Conservation (phyloP, 495 filamentous ascomycete species). For the Xanthoparmelia taractica region DNA sequence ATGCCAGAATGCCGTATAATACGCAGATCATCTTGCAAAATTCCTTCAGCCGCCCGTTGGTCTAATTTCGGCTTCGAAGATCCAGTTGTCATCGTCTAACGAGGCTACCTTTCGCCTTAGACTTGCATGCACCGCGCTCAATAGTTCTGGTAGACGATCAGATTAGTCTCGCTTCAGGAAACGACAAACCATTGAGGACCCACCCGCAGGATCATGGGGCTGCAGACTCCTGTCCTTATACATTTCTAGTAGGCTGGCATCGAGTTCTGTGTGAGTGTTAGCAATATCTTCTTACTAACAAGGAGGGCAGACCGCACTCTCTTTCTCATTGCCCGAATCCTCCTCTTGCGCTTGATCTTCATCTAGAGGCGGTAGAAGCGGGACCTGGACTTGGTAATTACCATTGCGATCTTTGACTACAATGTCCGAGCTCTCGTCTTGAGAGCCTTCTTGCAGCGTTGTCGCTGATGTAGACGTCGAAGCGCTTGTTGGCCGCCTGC, state of each 20-base stretch:
- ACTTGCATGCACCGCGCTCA: constrained; percentile 64
- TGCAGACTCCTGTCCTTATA: constrained; percentile 56
- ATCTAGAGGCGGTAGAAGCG: constrained; percentile 43
- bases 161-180: constrained; percentile 25
- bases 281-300: constrained; percentile 10
- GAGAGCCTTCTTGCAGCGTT: constrained; percentile 30
- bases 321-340: constrained; percentile 38
- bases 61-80: constrained; percentile 69
- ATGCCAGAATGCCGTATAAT: neutral
- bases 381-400: constrained; percentile 63
- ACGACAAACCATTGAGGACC: constrained; percentile 23
- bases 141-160: constrained; percentile 47
- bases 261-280: constrained; percentile 34
- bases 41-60: constrained; percentile 10
- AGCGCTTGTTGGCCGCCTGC: constrained; percentile 53
- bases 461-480: constrained; percentile 31
- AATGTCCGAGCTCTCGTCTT: constrained; percentile 56
- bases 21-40: neutral
- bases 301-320: constrained; percentile 33
- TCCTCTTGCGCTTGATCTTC: constrained; percentile 47
- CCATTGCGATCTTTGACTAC: constrained; percentile 70
- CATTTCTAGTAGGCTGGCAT: constrained; percentile 44
- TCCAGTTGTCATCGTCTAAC: constrained; percentile 81
- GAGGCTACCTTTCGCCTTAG: constrained; percentile 62
- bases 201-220: constrained; percentile 62